A percentile compares a stretch with the other conserved stretches of the same genome.
Evolutionary conservation across 108 stramenopile species (phyloP).

Genomic region (Nannochloropsis gaditana): DNA sequence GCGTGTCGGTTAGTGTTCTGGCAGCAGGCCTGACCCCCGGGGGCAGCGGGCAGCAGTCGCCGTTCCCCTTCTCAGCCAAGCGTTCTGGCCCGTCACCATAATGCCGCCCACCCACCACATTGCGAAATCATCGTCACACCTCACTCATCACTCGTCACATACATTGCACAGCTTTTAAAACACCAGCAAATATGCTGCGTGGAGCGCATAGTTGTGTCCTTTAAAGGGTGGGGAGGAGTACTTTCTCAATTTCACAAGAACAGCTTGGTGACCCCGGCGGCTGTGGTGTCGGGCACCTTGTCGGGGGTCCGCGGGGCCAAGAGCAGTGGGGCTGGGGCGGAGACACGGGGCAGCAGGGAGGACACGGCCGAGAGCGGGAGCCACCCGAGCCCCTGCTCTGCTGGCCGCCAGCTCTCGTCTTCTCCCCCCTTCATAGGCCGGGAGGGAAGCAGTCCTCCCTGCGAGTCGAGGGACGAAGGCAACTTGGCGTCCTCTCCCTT

Average conservation of each 20-base stretch:
- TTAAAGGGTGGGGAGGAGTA: not conserved
- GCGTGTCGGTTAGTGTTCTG: too few species aligned
- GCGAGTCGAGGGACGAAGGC: too few species aligned
- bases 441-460: too few species aligned
- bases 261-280: conserved; percentile 3
- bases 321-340: not conserved
- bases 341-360: not conserved
- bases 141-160: not conserved
- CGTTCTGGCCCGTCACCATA: too few species aligned
- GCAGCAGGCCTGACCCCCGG: too few species aligned
- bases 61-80: too few species aligned
- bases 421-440: not conserved
- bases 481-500: not conserved
- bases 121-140: too few species aligned
- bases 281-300: not conserved
- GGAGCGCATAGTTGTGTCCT: not conserved
- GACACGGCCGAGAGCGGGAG: not conserved
- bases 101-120: too few species aligned
- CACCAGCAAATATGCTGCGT: not conserved
- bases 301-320: not conserved
- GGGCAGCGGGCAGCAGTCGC: too few species aligned
- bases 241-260: not conserved
- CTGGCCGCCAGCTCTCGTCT: not conserved
- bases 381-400: not conserved
- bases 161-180: not conserved